Percentiles rank a stretch among this genome's conserved stretches.
phyloP scores from a whole-genome alignment of 31 red algal species.

The Bonnemaisonia californica region DNA sequence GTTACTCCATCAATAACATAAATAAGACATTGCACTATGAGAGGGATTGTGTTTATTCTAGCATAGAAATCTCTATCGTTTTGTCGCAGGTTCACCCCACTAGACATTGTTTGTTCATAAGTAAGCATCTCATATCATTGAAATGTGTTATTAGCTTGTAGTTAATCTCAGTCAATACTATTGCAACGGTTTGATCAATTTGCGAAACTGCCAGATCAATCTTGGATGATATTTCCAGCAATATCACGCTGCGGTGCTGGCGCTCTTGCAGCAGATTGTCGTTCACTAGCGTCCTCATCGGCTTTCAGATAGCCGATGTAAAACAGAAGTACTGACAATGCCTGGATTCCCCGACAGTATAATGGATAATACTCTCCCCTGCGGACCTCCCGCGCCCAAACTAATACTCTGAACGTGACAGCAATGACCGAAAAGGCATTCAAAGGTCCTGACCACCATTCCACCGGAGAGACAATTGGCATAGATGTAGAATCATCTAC shows the following conservation, averaged over 20 bases:
- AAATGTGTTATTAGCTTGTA: too few species aligned
- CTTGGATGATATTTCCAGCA: conserved; percentile 7
- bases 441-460: background rate
- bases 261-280: background rate
- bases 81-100: too few species aligned
- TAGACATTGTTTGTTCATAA: too few species aligned
- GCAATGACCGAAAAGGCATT: background rate
- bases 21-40: too few species aligned
- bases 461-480: background rate
- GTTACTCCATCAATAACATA: too few species aligned
- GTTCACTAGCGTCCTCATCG: background rate
- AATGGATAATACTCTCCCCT: background rate
- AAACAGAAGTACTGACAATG: background rate
- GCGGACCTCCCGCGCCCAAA: conserved; percentile 5
- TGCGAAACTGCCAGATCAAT: background rate
- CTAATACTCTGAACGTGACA: background rate
- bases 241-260: conserved; percentile 12
- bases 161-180: too few species aligned
- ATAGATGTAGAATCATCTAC: background rate
- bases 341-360: background rate
- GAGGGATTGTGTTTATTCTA: too few species aligned
- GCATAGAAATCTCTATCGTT: too few species aligned
- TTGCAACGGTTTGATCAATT: too few species aligned
- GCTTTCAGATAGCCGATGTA: background rate
- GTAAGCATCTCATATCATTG: too few species aligned